Conservation (phyloP, 2,329 filamentous ascomycete genomes). For the Arthrobotrys sinensis region DNA sequence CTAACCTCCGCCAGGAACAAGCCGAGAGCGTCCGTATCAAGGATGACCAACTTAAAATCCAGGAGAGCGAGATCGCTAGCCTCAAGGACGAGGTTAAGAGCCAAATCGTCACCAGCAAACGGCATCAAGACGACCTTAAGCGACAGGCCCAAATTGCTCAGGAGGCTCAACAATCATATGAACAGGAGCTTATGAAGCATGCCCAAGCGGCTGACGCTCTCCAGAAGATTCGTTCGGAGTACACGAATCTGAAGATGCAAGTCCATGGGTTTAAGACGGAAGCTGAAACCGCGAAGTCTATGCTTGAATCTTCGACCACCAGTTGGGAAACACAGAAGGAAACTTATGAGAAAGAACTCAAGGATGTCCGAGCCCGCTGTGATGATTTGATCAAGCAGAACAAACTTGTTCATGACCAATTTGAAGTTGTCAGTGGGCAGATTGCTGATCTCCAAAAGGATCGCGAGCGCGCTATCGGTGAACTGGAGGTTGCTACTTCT, state of each 20-base stretch:
- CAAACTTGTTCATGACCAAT: constrained; percentile 87
- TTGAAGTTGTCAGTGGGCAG: constrained; percentile 86
- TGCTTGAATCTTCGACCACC: constrained; percentile 83
- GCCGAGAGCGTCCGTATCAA: constrained; percentile 79
- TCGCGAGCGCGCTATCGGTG: constrained; percentile 73
- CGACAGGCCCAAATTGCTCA: constrained; percentile 94
- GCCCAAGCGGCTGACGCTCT: constrained; percentile 92
- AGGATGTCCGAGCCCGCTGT: constrained; percentile 82
- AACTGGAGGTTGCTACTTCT: constrained; percentile 73
- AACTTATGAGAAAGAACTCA: constrained; percentile 85
- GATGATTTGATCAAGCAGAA: constrained; percentile 92
- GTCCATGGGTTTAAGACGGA: constrained; percentile 82
- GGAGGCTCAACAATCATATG: constrained; percentile 94
- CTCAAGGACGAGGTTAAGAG: constrained; percentile 88
- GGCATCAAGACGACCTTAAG: constrained; percentile 91
- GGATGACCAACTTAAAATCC: constrained; percentile 84
- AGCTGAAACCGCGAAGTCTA: constrained; percentile 85
- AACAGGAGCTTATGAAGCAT: constrained; percentile 93
- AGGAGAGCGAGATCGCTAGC: constrained; percentile 83
- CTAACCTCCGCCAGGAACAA: constrained; percentile 83
- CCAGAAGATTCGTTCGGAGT: constrained; percentile 82
- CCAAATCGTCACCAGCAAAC: constrained; percentile 83
- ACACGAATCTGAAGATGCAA: constrained; percentile 85
- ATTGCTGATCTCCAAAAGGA: constrained; percentile 84
- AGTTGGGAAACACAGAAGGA: constrained; percentile 89